Conservation (phyloP, 2,329 filamentous ascomycete genomes). For the Penicillium sp. region DNA sequence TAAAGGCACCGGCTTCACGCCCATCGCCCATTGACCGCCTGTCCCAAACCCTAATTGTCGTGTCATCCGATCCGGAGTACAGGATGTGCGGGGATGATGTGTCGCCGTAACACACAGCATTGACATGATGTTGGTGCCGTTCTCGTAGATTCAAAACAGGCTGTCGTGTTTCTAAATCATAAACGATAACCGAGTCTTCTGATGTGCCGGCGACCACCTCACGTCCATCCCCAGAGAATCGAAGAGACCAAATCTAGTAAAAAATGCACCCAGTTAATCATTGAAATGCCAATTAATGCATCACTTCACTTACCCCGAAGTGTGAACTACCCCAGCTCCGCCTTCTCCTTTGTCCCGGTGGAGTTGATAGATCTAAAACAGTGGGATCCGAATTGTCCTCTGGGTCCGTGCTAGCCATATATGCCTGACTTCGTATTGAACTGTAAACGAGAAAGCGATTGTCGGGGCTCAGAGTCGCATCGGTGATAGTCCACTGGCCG, state of each 20-base stretch:
- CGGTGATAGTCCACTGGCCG: slow-evolving; percentile 92
- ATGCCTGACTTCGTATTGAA: slow-evolving; percentile 75
- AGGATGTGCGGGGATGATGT: slow-evolving; percentile 80
- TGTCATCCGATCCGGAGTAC: slow-evolving; percentile 91
- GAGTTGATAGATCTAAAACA: slow-evolving; percentile 61
- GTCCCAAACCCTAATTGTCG: slow-evolving; percentile 93
- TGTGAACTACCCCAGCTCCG: slow-evolving; percentile 28
- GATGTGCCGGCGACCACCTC: slow-evolving; percentile 86
- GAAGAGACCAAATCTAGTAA: slow-evolving; percentile 69
- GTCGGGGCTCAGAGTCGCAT: slow-evolving; percentile 81
- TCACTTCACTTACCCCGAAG: slow-evolving; percentile 36
- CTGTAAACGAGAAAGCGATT: slow-evolving; percentile 88
- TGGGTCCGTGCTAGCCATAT: slow-evolving; percentile 77
- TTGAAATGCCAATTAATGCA: background rate
- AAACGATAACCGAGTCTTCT: slow-evolving; percentile 70
- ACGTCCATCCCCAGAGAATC: slow-evolving; percentile 83
- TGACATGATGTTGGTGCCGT: slow-evolving; percentile 76
- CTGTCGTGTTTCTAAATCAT: slow-evolving; percentile 74
- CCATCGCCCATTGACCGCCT: slow-evolving; percentile 59
- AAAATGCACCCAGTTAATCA: slow-evolving; percentile 17
- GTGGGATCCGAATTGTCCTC: slow-evolving; percentile 71
- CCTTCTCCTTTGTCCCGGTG: slow-evolving; percentile 35
- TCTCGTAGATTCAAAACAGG: slow-evolving; percentile 67
- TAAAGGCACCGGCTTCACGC: slow-evolving; percentile 55
- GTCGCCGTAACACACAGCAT: slow-evolving; percentile 93